phyloP scores from a whole-genome alignment of 768 basidiomycete genomes.

The Hysterangium stoloniferum region DNA sequence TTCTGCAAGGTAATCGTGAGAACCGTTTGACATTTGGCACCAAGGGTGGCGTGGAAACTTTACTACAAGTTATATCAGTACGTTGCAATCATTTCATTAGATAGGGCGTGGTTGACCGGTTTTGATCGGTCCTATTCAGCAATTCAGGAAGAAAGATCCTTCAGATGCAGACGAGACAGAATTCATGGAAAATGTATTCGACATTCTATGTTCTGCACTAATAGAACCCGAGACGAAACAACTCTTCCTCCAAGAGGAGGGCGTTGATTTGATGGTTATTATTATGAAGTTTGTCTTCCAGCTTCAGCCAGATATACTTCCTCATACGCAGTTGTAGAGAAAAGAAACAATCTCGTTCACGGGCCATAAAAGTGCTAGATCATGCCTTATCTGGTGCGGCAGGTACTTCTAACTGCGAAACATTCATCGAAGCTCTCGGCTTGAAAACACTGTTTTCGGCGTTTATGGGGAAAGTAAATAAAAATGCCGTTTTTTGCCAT shows the following conservation, averaged over 20 bases:
- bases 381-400: constrained; percentile 79
- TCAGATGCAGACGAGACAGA: constrained; percentile 84
- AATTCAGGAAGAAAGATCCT: constrained; percentile 83
- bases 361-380: constrained; percentile 86
- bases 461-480: constrained; percentile 84
- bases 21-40: constrained; percentile 67
- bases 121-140: constrained; percentile 35
- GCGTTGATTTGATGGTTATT: constrained; percentile 94
- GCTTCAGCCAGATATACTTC: not conserved
- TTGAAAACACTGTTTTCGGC: constrained; percentile 85
- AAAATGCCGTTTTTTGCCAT: not conserved
- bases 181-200: constrained; percentile 97
- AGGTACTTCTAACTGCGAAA: constrained; percentile 64
- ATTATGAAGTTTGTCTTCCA: constrained; percentile 77
- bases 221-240: constrained; percentile 72
- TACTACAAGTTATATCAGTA: constrained; percentile 76
- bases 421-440: constrained; percentile 82
- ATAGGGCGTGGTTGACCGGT: not conserved
- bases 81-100: constrained; percentile 23
- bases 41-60: constrained; percentile 68
- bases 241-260: constrained; percentile 83
- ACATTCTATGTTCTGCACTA: constrained; percentile 79
- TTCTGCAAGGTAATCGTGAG: constrained; percentile 65
- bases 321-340: constrained; percentile 43
- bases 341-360: constrained; percentile 69